Evolutionary conservation across 805 yeast genomes (phyloP).

Genomic region (Yarrowia yakushimensis): DNA sequence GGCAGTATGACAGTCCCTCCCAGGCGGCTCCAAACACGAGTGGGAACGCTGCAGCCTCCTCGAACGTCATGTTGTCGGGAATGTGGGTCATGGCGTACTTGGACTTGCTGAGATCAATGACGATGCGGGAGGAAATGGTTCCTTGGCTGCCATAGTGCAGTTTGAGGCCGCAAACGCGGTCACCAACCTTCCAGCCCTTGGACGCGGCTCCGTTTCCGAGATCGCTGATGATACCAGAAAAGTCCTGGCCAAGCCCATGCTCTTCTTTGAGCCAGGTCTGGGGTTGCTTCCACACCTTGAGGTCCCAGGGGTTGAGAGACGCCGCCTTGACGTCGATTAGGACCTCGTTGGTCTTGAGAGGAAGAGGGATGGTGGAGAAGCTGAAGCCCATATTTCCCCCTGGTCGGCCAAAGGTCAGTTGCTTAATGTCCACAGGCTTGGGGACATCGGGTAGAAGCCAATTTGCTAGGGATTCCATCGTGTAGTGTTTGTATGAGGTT

Average conservation of each 20-base stretch:
- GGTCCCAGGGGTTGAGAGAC: conserved; percentile 63
- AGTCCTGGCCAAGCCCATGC: conserved; percentile 70
- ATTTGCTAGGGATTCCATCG: conserved; percentile 15
- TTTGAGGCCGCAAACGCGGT: conserved; percentile 60
- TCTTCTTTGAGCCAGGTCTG: conserved; percentile 42
- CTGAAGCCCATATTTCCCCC: conserved; percentile 40
- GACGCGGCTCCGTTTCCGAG: conserved; percentile 48
- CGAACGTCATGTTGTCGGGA: conserved; percentile 47
- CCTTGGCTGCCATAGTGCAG: conserved; percentile 54
- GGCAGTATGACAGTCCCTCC: conserved; percentile 40
- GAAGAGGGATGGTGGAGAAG: conserved; percentile 51
- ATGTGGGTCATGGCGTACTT: conserved; percentile 40
- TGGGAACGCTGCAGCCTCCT: conserved; percentile 65
- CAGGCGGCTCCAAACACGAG: conserved; percentile 63
- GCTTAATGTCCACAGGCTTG: conserved; percentile 28
- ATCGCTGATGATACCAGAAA: conserved; percentile 54
- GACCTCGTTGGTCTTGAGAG: conserved; percentile 47
- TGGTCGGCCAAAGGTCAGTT: conserved; percentile 29
- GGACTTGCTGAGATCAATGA: conserved; percentile 49
- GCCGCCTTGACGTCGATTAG: conserved; percentile 58
- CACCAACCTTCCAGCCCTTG: conserved; percentile 49
- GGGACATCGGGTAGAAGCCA: conserved; percentile 4
- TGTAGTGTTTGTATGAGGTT: background rate
- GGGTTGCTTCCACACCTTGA: conserved; percentile 57
- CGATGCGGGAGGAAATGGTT: conserved; percentile 53